Percentiles rank a stretch among this genome's conserved stretches.
phyloP scores from a whole-genome alignment of 1,139 yeast genomes.

The Saccharomyces pastorianus region DNA sequence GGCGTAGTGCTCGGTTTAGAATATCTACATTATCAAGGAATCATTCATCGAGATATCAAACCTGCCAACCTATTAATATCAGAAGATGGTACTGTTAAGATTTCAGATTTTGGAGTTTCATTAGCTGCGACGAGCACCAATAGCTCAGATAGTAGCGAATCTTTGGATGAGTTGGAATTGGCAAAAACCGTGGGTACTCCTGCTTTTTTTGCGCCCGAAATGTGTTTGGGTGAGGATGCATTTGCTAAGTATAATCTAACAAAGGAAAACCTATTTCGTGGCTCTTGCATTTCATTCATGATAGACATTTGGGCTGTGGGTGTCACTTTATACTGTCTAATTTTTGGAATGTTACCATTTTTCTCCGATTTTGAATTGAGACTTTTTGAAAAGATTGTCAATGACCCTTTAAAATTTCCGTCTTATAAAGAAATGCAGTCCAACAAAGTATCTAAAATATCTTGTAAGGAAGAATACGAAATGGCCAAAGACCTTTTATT shows the following conservation, averaged over 20 bases:
- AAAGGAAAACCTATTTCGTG: slow-evolving; percentile 29
- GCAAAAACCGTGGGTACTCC: slow-evolving; percentile 91
- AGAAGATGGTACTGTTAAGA: slow-evolving; percentile 69
- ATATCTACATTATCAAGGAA: slow-evolving; percentile 86
- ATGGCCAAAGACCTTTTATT: slow-evolving; percentile 59
- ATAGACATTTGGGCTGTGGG: slow-evolving; percentile 97
- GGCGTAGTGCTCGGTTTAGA: slow-evolving; percentile 88
- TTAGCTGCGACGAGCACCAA: slow-evolving; percentile 58
- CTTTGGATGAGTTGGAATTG: slow-evolving; percentile 60
- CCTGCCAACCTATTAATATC: slow-evolving; percentile 86
- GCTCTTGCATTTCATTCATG: slow-evolving; percentile 39
- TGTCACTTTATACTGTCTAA: slow-evolving; percentile 77
- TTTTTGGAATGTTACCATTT: slow-evolving; percentile 86
- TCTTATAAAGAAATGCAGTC: slow-evolving; percentile 36
- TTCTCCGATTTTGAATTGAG: slow-evolving; percentile 83
- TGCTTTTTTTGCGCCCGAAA: slow-evolving; percentile 45
- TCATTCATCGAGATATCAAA: slow-evolving; percentile 92
- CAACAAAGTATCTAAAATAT: slow-evolving; percentile 23
- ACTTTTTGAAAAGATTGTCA: slow-evolving; percentile 74
- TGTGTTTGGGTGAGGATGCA: slow-evolving; percentile 27
- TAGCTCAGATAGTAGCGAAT: slow-evolving; percentile 36
- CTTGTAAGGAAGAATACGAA: slow-evolving; percentile 43
- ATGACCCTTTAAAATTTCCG: slow-evolving; percentile 57
- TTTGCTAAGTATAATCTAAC: slow-evolving; percentile 11
- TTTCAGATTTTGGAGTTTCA: slow-evolving; percentile 95